phyloP scores from a whole-genome alignment of 1,284 basidiomycete genomes.

The Microstroma glucosiphilum region DNA sequence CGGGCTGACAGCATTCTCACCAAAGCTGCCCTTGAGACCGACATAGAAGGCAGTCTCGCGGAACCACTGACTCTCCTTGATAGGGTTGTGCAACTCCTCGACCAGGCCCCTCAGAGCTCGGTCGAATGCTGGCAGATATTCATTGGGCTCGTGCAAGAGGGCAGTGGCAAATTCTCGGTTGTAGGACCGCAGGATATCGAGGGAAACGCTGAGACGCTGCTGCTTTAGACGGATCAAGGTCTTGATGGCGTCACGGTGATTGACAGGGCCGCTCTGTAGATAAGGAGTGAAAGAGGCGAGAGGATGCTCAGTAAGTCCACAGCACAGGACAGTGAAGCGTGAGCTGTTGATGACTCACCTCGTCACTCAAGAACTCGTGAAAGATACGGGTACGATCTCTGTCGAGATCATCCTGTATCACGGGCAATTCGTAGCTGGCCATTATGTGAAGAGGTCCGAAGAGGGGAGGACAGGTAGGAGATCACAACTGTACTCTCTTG shows the following conservation, averaged over 20 bases:
- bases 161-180: constrained; percentile 60
- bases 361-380: constrained; percentile 77
- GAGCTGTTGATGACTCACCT: constrained; percentile 56
- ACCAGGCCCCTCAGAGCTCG: constrained; percentile 72
- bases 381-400: constrained; percentile 60
- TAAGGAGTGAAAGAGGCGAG: constrained; percentile 8
- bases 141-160: constrained; percentile 78
- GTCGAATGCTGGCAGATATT: constrained; percentile 87
- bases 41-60: constrained; percentile 65
- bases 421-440: constrained; percentile 25
- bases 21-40: constrained; percentile 97
- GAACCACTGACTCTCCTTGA: constrained; percentile 69
- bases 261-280: constrained; percentile 51
- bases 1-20: constrained; percentile 95
- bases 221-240: constrained; percentile 77
- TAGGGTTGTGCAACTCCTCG: constrained; percentile 66
- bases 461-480: too few relatives aligned
- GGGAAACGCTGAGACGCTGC: constrained; percentile 86
- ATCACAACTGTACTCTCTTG: too few relatives aligned
- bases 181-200: constrained; percentile 93
- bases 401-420: constrained; percentile 43
- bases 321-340: constrained; percentile 5
- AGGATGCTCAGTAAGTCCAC: constrained; percentile 8
- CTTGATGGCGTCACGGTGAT: constrained; percentile 79
- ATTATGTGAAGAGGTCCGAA: not conserved